Base-by-base conservation (phyloP, 2,329 filamentous ascomycete species). In the Aspergillus oerlinghausenensis region DNA sequence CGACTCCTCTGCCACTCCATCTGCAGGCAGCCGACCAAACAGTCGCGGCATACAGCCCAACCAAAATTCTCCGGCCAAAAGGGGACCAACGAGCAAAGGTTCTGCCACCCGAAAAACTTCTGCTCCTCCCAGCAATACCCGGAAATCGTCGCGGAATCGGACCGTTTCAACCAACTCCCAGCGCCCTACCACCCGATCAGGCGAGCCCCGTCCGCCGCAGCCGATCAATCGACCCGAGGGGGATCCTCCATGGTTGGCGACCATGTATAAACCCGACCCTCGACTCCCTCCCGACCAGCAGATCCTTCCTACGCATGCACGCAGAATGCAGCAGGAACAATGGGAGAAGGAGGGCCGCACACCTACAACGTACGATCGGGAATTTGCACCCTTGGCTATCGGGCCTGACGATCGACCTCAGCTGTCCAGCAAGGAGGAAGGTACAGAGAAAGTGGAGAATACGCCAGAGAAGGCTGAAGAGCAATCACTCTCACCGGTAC, bases 261-360 rank as follows among this genome's bases (percentile, higher is more conserved):
- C 89, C 23, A 91, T 96, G 75, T 99, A 97, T 75, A 96, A 95
- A 69, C 94, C 94, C 0, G 94, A 99, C 70, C 94, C 94, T 29
- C 88, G 92, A 59, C 80, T 99, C 35, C 94, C 94, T 5, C 94
- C 92, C 0, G 94, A 99, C 60, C 90, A 99, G 73, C 94, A 99
- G 70, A 86, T 99, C 53, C 84, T 99, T 10, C 94, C 94, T 0
- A 97, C 94, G 0, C 92, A 97, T 60, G 94, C 94, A 11, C 91
- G 88, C 67, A 84, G 90, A 55, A 82, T 97, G 73, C 90, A 94
- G 72, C 93, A 97, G 76, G 92, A 97, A 73, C 90, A 93, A 72
- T 97, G 92, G 92, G 92, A 95, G 74, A 89, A 87, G 65, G 90
- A 97, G 73, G 92, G 92, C 61, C 91, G 90, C 62, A 89, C 90